Conservation (phyloP, 768 basidiomycete species). For the Arthromyces matolae region DNA sequence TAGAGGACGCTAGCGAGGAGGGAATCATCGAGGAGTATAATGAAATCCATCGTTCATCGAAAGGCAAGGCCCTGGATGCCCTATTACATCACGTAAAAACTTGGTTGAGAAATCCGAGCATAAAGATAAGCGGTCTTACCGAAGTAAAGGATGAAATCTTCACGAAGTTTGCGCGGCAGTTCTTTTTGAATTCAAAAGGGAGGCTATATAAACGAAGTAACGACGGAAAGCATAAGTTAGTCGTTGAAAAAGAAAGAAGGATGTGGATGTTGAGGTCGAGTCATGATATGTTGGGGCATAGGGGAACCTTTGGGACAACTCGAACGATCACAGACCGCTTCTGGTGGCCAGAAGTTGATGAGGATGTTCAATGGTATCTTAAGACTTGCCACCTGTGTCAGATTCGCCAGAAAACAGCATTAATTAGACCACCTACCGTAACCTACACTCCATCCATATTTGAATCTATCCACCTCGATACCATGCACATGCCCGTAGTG, state of each 20-base stretch:
- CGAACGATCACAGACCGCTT: conserved; percentile 11
- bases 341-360: conserved; percentile 21
- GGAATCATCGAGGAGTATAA: neutral
- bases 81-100: neutral
- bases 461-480: conserved; percentile 23
- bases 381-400: conserved; percentile 32
- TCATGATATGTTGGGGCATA: conserved; percentile 21
- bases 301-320: conserved; percentile 7
- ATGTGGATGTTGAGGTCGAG: conserved; percentile 19
- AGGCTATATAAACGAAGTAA: neutral
- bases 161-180: neutral
- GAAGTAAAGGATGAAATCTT: neutral
- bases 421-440: conserved; percentile 26
- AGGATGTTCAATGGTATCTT: conserved; percentile 28
- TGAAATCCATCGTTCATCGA: neutral
- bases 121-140: too few species aligned
- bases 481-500: conserved; percentile 22
- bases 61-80: neutral
- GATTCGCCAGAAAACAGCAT: conserved; percentile 14
- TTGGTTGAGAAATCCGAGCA: neutral
- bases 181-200: neutral
- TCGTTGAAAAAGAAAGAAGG: conserved; percentile 12
- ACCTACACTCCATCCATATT: conserved; percentile 24
- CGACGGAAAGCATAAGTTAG: conserved; percentile 18
- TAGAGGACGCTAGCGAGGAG: neutral